Evolutionary conservation across 208 protist genomes (phyloP).

Genomic region (Spongospora subterranea): DNA sequence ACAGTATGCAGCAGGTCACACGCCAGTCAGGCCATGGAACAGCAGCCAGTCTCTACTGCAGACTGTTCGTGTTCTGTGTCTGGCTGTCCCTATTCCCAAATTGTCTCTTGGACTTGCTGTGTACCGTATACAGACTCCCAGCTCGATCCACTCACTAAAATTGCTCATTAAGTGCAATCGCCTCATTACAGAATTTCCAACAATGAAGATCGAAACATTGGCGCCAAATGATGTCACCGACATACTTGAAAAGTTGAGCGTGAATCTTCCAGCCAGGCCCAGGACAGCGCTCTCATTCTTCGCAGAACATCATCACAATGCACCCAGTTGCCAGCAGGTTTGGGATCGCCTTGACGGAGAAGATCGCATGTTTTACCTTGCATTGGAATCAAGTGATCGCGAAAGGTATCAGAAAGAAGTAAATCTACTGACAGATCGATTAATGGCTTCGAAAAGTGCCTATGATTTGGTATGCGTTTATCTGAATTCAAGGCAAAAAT

Average conservation of each 20-base stretch:
- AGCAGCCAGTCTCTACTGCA: too few species aligned
- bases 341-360: slow-evolving; percentile 30
- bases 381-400: background rate
- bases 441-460: slow-evolving; percentile 10
- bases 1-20: too few species aligned
- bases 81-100: too few species aligned
- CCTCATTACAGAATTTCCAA: too few species aligned
- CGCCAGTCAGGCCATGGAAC: too few species aligned
- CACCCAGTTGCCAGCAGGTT: background rate
- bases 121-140: too few species aligned
- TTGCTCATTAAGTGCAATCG: too few species aligned
- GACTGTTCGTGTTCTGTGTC: too few species aligned
- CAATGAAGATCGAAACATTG: background rate
- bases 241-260: background rate
- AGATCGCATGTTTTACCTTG: slow-evolving; percentile 42
- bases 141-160: too few species aligned
- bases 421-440: slow-evolving; percentile 36
- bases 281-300: slow-evolving; percentile 1
- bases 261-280: background rate
- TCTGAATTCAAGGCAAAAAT: background rate
- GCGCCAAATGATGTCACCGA: background rate
- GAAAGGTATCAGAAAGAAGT: slow-evolving; percentile 30
- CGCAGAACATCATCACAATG: background rate
- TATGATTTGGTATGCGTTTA: background rate
- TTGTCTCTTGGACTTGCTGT: too few species aligned